Conservation (phyloP, 2,329 filamentous ascomycete species). For the Nothopassalora personata region DNA sequence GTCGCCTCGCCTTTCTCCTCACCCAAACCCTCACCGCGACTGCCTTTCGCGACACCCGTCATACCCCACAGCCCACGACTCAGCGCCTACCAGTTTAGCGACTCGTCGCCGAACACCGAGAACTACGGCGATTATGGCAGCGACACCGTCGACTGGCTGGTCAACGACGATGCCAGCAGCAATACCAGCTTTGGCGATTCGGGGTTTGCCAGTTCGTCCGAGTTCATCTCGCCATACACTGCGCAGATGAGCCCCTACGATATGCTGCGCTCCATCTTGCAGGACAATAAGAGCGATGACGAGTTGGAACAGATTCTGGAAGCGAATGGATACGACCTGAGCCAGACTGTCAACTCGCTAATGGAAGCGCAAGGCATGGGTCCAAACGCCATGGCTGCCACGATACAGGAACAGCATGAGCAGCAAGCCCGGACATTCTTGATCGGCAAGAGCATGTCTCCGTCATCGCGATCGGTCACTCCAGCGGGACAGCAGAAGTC, state of each 20-base stretch:
- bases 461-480: conserved; percentile 66
- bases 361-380: conserved; percentile 66
- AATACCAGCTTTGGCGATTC: conserved; percentile 72
- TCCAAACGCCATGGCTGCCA: conserved; percentile 27
- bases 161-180: conserved; percentile 74
- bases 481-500: conserved; percentile 73
- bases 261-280: conserved; percentile 90
- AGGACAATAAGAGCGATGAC: conserved; percentile 82
- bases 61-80: conserved; percentile 92
- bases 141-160: conserved; percentile 95
- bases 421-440: conserved; percentile 57
- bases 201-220: conserved; percentile 70
- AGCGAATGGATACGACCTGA: conserved; percentile 85
- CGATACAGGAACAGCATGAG: conserved; percentile 28
- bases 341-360: conserved; percentile 81
- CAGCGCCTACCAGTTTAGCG: conserved; percentile 93
- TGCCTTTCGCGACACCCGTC: conserved; percentile 80
- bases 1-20: conserved; percentile 83
- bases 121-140: conserved; percentile 86
- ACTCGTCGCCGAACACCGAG: conserved; percentile 73
- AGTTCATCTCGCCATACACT: conserved; percentile 64
- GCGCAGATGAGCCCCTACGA: conserved; percentile 97
- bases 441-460: conserved; percentile 84
- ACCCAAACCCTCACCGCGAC: conserved; percentile 82
- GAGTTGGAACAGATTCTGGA: conserved; percentile 91